Base-by-base conservation (phyloP, 2,329 filamentous ascomycete species). In the Aspergillus japonicus region DNA sequence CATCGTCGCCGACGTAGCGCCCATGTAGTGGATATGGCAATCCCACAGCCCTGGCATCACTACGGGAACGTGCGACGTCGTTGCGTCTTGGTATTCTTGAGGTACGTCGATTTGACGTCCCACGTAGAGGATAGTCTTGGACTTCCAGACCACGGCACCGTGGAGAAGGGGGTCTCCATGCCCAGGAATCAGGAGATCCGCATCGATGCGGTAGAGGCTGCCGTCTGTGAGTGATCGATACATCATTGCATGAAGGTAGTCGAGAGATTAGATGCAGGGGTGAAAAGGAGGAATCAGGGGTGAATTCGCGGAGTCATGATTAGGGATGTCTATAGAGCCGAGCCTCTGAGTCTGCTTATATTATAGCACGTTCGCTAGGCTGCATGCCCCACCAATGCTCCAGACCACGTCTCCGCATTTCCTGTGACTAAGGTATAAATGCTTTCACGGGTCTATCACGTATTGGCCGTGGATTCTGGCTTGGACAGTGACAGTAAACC, bases 1-100 rank as follows among this genome's bases (percentile, higher is more conserved):
- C 31, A 62, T 50, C n/a, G 54, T 61, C 47, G 65, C 66, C 21
- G 62, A 52, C 4, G 63, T 63, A 2, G 69, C 58, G n/a, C 78
- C 82, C 4, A 75, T 62, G 61, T 80, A 81, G 65, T 84, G 82
- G 0, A 77, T 74, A 66, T 84, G 82, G 61, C 76, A 80, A 59
- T 85, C 82, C 81, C 82, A 84, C 23, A 85, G 74, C 2, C 82
- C 82, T 0, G 82, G 82, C 71, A 84, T 79, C 8, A 82, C 65
- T 10, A 80, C 75, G 0, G 77, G 75, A 14, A 83, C 78, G 19
- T 72, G 68, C 0, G 68, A 71, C 26, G 68, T 67, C 1, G 58
- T 60, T 26, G 75, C 55, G 5, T 61, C 31, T 14, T 59, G 61
- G 59, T 77, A 80, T 54, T 73, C 68, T 11, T 54, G 50, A 1